phyloP scores from a whole-genome alignment of 169 alveolate genomes.

The Babesia divergens region DNA sequence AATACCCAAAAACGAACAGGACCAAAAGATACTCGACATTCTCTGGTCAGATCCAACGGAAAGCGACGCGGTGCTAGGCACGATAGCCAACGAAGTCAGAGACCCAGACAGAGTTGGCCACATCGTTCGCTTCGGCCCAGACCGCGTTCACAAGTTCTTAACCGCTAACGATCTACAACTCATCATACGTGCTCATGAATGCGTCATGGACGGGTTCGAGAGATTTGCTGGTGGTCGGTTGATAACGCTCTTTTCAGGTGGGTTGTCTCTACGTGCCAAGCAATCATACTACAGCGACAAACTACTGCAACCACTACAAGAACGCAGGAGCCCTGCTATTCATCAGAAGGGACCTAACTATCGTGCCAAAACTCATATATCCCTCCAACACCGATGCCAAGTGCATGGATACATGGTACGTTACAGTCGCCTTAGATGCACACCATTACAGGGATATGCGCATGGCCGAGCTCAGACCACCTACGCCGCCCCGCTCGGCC shows the following conservation, averaged over 20 bases:
- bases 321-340: conserved; percentile 99
- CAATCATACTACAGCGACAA: conserved; percentile 86
- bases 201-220: conserved; percentile 99
- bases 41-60: conserved; percentile 98
- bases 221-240: conserved; percentile 99
- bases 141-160: conserved; percentile 87
- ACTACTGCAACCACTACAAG: conserved; percentile 98
- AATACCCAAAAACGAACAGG: conserved; percentile 85
- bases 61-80: conserved; percentile 94
- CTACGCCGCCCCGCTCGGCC: conserved; percentile 79
- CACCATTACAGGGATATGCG: conserved; percentile 72
- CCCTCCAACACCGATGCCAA: conserved; percentile 86
- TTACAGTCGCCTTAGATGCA: not conserved
- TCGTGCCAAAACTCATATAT: conserved; percentile 96
- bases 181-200: conserved; percentile 97
- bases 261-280: not conserved
- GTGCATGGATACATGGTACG: conserved; percentile 37
- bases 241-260: conserved; percentile 93
- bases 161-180: conserved; percentile 79
- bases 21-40: conserved; percentile 80
- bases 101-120: conserved; percentile 99
- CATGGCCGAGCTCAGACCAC: conserved; percentile 79
- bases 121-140: conserved; percentile 97
- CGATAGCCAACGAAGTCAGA: conserved; percentile 94
- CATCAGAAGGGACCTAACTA: conserved; percentile 93